Evolutionary conservation across 257 asterid species (phyloP).

Genomic region (Nyctanthes arbortristis): DNA sequence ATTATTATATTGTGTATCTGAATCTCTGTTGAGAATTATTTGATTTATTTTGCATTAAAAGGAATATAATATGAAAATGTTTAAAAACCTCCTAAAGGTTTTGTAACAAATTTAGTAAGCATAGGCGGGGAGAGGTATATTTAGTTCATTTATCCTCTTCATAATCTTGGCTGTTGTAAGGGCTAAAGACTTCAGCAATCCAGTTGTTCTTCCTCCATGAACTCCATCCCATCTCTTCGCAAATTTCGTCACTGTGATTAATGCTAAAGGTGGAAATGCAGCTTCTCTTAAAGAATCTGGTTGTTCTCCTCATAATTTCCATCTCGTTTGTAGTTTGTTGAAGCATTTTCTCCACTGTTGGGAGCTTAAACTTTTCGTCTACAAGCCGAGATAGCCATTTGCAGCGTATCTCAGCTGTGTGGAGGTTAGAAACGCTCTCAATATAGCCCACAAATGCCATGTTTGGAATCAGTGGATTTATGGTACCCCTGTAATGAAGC

Average conservation of each 20-base stretch:
- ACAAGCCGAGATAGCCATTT: conserved; percentile 71
- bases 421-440: conserved; percentile 90
- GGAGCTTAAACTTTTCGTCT: conserved; percentile 62
- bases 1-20: too few relatives aligned
- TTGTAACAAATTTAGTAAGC: conserved; percentile 21
- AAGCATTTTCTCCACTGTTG: conserved; percentile 64
- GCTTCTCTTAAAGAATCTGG: conserved; percentile 78
- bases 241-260: conserved; percentile 79
- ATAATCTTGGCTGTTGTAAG: conserved; percentile 85
- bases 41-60: conserved; percentile 15
- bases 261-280: conserved; percentile 94
- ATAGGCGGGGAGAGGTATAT: neutral
- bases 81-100: too few relatives aligned
- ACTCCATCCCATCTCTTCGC: conserved; percentile 92
- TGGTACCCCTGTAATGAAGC: conserved; percentile 69
- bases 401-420: conserved; percentile 89
- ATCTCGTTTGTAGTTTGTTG: conserved; percentile 57
- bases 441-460: conserved; percentile 85
- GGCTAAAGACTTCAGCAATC: conserved; percentile 84
- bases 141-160: conserved; percentile 31
- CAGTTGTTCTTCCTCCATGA: conserved; percentile 78
- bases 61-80: conserved; percentile 21
- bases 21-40: conserved; percentile 13
- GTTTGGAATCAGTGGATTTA: conserved; percentile 83
- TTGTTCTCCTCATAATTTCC: conserved; percentile 75